Evolutionary conservation across 768 basidiomycete genomes (phyloP), one percentile per base, ranked within the genome.

Genomic region (Leccinum fibrillosum): DNA sequence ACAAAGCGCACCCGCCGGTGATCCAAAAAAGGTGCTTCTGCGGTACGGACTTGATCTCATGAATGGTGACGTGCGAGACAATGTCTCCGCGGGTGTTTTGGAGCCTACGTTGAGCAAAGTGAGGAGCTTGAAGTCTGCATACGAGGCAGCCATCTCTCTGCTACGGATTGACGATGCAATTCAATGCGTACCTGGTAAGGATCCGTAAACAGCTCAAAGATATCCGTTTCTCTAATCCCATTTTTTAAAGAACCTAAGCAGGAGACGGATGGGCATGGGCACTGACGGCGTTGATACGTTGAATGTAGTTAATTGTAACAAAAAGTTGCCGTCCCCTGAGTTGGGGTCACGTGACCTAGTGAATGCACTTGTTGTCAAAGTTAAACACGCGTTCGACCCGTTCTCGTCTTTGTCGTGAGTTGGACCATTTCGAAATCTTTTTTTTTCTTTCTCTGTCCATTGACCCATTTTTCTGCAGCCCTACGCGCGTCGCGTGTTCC

Each of bases 81-180:
- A 99, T 69, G 86, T 97, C 45, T 78, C 83, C 49, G 94, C 94
- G 17, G 97, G 97, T 21, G 86, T 99, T 30, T 78, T 99, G 49
- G 97, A 98, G 75, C 97, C 97, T 4, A 98, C 94, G 9, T 84
- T 99, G 77, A 91, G 90, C 79, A 98, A 99, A 77, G 90, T 98
- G 64, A 92, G 91, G 77, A 95, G 92, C 70, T 76, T 99, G 72
- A 99, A 99, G 80, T 93, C 90, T 34, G 97, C 97, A 34, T 92
- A 95, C 63, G 95, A 98, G 73, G 95, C 96, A 30, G 94, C 95
- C 4, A 94, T 97, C 42, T 93, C 93, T 57, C 77, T 98, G 59
- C 77, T 99, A 72, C 84, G 97, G 60, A 98, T 98, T 66, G 95
- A 98, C 72, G 95, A 94, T 74, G 91, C 92, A n/a, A 94, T 94